A percentile compares a stretch with the other conserved stretches of the same genome.
Conservation (phyloP, 2,329 filamentous ascomycete genomes). For the Colletotrichum kahawae region DNA sequence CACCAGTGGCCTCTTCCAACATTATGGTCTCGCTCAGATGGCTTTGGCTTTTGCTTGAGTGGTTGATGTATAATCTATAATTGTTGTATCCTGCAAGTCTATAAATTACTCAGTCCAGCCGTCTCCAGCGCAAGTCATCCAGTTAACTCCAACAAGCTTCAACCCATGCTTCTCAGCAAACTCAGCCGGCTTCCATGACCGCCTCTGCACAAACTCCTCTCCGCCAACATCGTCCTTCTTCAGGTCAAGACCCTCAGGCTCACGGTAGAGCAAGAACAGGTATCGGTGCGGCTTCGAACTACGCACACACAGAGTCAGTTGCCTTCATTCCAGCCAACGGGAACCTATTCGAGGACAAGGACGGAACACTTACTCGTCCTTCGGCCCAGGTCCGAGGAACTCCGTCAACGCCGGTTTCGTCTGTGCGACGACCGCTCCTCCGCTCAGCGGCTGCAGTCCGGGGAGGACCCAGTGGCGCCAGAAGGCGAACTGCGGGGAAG, state of each 20-base stretch:
- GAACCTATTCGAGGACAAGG: neutral
- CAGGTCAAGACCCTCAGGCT: constrained; percentile 38
- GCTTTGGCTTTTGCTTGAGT: neutral
- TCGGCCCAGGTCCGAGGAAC: constrained; percentile 49
- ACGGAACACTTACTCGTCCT: constrained; percentile 45
- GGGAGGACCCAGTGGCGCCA: constrained; percentile 60
- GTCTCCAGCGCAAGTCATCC: constrained; percentile 52
- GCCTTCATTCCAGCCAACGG: neutral
- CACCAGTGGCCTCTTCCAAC: neutral
- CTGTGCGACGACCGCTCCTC: constrained; percentile 27
- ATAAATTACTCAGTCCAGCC: constrained; percentile 37
- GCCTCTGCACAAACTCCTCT: constrained; percentile 50
- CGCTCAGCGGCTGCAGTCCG: constrained; percentile 38
- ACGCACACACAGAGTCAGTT: neutral
- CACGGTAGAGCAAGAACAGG: constrained; percentile 48
- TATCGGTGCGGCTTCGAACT: constrained; percentile 55
- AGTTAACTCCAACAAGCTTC: constrained; percentile 45
- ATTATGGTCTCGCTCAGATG: neutral
- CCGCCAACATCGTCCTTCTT: constrained; percentile 48
- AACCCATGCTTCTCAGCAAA: constrained; percentile 44
- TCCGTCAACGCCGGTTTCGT: constrained; percentile 41
- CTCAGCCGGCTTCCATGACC: constrained; percentile 43
- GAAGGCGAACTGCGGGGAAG: constrained; percentile 55
- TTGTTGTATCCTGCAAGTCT: neutral
- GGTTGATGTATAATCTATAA: neutral